Conservation (phyloP, 2,329 filamentous ascomycete genomes). For the Hansfordia pulvinata region DNA sequence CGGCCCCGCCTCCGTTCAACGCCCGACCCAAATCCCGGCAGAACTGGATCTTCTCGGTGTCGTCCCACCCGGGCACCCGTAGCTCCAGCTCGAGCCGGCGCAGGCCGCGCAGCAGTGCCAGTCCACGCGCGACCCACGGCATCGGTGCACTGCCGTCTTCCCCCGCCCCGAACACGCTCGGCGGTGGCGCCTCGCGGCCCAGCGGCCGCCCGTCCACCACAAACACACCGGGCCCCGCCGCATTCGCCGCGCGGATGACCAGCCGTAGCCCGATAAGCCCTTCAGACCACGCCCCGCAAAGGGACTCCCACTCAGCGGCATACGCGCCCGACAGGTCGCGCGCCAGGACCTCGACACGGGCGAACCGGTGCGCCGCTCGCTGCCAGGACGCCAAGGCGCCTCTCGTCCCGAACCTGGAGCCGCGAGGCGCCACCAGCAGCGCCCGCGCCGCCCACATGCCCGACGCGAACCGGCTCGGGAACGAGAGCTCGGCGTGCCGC, state of each 20-base stretch:
- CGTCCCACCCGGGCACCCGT: conserved; percentile 15
- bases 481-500: conserved; percentile 28
- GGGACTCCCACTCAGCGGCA: conserved; percentile 18
- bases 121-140: conserved; percentile 18
- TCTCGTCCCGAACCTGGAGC: too few relatives aligned
- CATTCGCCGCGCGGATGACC: conserved; percentile 16
- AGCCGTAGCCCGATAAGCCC: conserved; percentile 25
- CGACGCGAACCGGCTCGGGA: conserved; percentile 29
- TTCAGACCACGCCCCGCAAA: conserved; percentile 20
- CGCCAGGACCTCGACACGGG: conserved; percentile 24
- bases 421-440: too few relatives aligned
- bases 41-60: conserved; percentile 20
- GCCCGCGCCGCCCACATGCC: conserved; percentile 25
- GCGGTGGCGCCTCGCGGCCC: conserved; percentile 5
- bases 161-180: conserved; percentile 2
- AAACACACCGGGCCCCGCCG: conserved; percentile 5
- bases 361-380: conserved; percentile 21
- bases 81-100: conserved; percentile 27
- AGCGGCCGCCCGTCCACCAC: conserved; percentile 2
- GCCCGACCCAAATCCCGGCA: conserved; percentile 16
- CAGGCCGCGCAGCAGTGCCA: conserved; percentile 17
- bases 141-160: conserved; percentile 4
- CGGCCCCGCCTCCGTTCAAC: conserved; percentile 10
- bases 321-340: conserved; percentile 19
- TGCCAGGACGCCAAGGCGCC: conserved; percentile 25